Evolutionary conservation across 2,329 filamentous ascomycete species (phyloP), one percentile per base, ranked within the genome.

Genomic region (Mycosphaerella sp.): DNA sequence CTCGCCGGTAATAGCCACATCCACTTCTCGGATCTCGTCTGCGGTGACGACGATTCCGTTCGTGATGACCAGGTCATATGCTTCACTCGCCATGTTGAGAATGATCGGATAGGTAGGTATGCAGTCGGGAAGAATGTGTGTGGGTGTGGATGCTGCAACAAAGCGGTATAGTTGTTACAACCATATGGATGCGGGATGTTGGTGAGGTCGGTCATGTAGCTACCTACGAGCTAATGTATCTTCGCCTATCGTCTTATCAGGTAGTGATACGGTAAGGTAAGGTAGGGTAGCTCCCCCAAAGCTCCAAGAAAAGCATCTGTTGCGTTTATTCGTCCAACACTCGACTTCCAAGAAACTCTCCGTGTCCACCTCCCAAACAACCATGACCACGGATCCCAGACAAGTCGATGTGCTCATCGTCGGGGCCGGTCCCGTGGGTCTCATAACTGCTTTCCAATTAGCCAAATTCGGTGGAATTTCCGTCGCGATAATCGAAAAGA

Each of bases 401-500:
- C 34, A 38, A n/a, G 12, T 38, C 10, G 34, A 38, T 10, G 34
- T 38, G 7, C 12, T 38, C 10, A 38, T 38, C 10, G 8, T 38
- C 10, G 34, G 34, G 1, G 34, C 34, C 34, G 34, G 34, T 38
- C 34, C 34, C 1, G 34, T 38, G 3, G 34, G 34, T 12, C 34
- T 38, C 34, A 38, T 38, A 6, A 38, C 34, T 8, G 34, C 34
- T 2, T 38, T 11, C 4, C 34, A 38, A 38, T 7, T 38, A 11
- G 34, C 34, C 10, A 38, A n/a, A 38, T n/a, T 38, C 12, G 34
- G 34, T 10, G 34, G 34, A 11, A 9, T 38, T 4, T 38, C 34
- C 4, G 1, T 78, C 39, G 73, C 73, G 40, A 76, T 79, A 40
- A 72, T 80, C 48, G 78, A 80, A 59, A 75, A 77, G 57, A 61